These are phyloP conservation scores for Kodamaea ohmeri DNA, from an alignment of 1,139 yeast genomes.

Conservation along the genomic window DNA sequence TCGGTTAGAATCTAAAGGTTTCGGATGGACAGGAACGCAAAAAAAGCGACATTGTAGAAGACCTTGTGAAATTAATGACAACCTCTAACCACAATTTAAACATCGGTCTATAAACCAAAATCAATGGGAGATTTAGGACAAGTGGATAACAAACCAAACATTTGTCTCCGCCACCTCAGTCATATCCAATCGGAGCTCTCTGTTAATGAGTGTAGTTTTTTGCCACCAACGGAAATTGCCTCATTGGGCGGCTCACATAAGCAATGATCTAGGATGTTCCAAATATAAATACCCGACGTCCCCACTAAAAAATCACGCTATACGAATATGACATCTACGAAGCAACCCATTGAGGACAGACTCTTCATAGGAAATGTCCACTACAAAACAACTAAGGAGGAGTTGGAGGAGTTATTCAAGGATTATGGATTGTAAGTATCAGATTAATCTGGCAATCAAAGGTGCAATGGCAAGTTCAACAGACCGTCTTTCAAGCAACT, in stretches of 20 bases:
- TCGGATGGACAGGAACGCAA: no score
- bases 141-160: no score
- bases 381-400: slow-evolving; percentile 53
- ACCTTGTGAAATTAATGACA: no score
- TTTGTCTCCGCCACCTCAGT: no score
- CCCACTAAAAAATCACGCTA: slow-evolving; percentile 1
- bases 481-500: no score
- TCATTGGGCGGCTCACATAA: slow-evolving; percentile 4
- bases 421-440: slow-evolving; percentile 37
- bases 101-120: no score
- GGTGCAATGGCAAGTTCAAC: no score
- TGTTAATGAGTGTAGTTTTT: background rate
- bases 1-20: no score
- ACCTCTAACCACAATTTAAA: no score
- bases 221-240: slow-evolving; percentile 8
- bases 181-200: no score
- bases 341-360: slow-evolving; percentile 41
- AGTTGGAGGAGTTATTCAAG: slow-evolving; percentile 44
- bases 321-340: slow-evolving; percentile 14
- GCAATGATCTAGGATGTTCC: background rate
- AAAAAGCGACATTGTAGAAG: no score
- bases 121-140: no score
- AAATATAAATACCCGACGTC: slow-evolving; percentile 8
- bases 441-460: background rate
- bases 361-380: slow-evolving; percentile 52